A percentile compares a stretch with the other conserved stretches of the same genome.
These are phyloP conservation scores for Boletus vermiculosoides DNA, from an alignment of 768 basidiomycete species.

Conservation along the genomic window DNA sequence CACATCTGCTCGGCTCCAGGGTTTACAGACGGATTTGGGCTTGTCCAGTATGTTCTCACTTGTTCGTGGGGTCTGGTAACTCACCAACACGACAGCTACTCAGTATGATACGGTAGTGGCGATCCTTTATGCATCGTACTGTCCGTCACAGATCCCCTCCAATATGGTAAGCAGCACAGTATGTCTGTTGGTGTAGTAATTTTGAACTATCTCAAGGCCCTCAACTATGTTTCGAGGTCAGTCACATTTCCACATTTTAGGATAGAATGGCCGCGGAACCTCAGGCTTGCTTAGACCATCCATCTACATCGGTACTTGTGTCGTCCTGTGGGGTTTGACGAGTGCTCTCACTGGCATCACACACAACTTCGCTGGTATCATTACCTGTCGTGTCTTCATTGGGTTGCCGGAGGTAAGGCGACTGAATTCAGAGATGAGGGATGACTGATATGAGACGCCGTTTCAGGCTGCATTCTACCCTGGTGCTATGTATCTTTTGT, in stretches of 20 bases:
- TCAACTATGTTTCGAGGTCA: conserved; percentile 54
- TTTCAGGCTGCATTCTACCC: conserved; percentile 61
- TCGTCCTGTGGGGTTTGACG: conserved; percentile 62
- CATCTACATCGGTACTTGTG: conserved; percentile 58
- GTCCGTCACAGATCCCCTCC: conserved; percentile 51
- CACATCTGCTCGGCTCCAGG: conserved; percentile 50
- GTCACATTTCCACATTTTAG: background rate
- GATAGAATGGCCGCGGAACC: too few relatives aligned
- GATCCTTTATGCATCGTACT: conserved; percentile 58
- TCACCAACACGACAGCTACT: conserved; percentile 36
- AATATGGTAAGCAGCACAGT: conserved; percentile 7
- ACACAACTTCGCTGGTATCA: conserved; percentile 52
- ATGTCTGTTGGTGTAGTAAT: background rate
- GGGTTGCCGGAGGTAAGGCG: conserved; percentile 54
- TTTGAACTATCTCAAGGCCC: conserved; percentile 36
- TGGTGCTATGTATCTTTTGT: conserved; percentile 42
- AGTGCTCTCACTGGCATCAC: conserved; percentile 64
- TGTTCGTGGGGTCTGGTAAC: background rate
- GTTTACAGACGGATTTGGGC: conserved; percentile 48
- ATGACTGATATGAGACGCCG: background rate
- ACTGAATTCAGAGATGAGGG: background rate
- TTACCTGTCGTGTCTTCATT: conserved; percentile 58
- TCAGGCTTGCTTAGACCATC: conserved; percentile 45
- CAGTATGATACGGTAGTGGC: conserved; percentile 58
- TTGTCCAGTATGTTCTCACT: conserved; percentile 37